Base-by-base conservation (phyloP, 495 filamentous ascomycete genomes). In the Penicillium alfredii region DNA sequence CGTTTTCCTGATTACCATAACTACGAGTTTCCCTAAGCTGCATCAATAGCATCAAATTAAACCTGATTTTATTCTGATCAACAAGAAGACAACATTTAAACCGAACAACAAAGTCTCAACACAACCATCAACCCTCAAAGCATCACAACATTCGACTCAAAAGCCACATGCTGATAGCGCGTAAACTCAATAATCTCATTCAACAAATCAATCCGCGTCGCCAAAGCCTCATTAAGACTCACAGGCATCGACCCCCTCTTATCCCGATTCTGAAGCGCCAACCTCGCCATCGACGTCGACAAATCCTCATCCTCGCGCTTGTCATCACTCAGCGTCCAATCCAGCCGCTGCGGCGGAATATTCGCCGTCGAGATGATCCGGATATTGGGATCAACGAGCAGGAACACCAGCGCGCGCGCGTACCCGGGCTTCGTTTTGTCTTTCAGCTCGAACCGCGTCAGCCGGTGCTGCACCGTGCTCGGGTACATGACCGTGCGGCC, bases 361-460 rank as follows among this genome's bases (percentile, higher is more conserved):
- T 74, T 72, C 0, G 68, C 66, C 0, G 77, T 78, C 1, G 64
- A 71, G 21, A 77, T 66, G 31, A 77, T 64, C 6, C 75, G 64
- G 11, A 64, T 53, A 18, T 67, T 55, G 0, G 77, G 77, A 44
- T 80, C 74, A 9, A 81, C 58, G 4, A 82, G 60, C 47, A 65
- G 76, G 12, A 81, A 55, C 0, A 56, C 63, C 1, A 80, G 27
- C 26, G 70, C 58, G n/a, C 66, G 60, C 1, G 51, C 41, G 22
- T 68, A 59, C 5, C 76, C 77, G 0, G 64, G 58, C 49, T 70
- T 74, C 4, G 64, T 63, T 8, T 36, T 44, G 42, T 80, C 75
- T 6, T 38, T 49, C 1, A 81, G 63, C 8, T 42, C 36, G 45
- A 75, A 73, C 0, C 53, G 45, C 3, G 56, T 55, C 3, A 73